phyloP scores from a whole-genome alignment of 75 land plant species.

The Adiantum capillusveneris region DNA sequence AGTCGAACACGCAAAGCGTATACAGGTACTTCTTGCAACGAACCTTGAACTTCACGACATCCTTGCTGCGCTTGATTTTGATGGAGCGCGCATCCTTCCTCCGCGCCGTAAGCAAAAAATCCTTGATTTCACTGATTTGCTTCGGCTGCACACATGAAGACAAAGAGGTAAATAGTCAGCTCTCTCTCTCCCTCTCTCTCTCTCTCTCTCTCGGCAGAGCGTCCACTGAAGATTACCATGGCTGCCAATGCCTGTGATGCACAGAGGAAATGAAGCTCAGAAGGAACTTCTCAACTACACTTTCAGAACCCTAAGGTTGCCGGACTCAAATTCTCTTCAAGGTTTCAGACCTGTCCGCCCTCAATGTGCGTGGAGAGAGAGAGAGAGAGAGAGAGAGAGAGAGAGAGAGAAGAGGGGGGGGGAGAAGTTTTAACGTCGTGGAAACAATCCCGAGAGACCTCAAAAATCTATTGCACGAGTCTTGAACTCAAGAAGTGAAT shows the following conservation, averaged over 20 bases:
- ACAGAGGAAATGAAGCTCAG: conserved; percentile 2
- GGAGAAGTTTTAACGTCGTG: no score
- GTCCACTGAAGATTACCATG: no score
- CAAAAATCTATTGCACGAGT: no score
- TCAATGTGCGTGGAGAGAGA: no score
- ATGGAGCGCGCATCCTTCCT: conserved; percentile 89
- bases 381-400: not conserved
- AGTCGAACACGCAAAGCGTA: conserved; percentile 71
- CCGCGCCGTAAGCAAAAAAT: conserved; percentile 82
- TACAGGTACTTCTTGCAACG: conserved; percentile 82
- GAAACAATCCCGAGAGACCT: no score
- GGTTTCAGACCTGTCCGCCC: no score
- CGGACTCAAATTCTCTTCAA: no score
- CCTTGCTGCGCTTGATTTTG: conserved; percentile 73
- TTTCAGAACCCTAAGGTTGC: conserved; percentile 1
- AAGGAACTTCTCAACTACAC: not conserved
- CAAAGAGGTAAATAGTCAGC: conserved; percentile 4
- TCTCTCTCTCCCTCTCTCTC: no score
- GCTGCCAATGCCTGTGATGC: not conserved
- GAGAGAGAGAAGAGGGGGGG: conserved; percentile 3
- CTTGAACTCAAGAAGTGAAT: no score
- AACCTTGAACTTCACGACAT: conserved; percentile 88
- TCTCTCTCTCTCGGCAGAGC: no score
- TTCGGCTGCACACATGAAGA: conserved; percentile 50
- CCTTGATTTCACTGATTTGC: conserved; percentile 89